Base-by-base conservation (phyloP, 129 eudicot genomes). In the Apium graveolens region DNA sequence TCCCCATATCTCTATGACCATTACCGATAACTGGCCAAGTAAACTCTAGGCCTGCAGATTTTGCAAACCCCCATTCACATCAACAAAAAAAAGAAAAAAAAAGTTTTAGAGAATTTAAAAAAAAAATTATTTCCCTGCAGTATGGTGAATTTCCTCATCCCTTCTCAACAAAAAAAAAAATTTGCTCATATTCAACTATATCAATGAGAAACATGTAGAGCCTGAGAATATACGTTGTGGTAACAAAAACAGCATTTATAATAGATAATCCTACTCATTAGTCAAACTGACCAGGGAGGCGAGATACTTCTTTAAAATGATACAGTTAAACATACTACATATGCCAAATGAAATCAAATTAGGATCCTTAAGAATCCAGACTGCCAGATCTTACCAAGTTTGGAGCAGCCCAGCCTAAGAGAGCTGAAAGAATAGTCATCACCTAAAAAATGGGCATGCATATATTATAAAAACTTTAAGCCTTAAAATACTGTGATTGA, bases 351-450 rank as follows among this genome's bases (percentile, higher is more conserved):
- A 1, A 12, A 41, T 72, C 53, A 72, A n/a, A 41, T 11, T 72
- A 41, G 35, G 51, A 42, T 39, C 35, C 14, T 72, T 45, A n/a
- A 24, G 27, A 12, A 26, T 45, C 27, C 45, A 41, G 29, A 41
- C 29, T 24, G 35, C 45, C 24, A 81, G 29, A 79, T 49, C 87
- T 72, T 81, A 96, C 99, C 95, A 96, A 88, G 80, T 90, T 96
- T 41, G 99, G 99, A 86, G 99, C 97, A 86, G 97, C 99, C 99
- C 99, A 96, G 63, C 99, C 99, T 83, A 96, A 89, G 73, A 86
- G 87, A 83, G 90, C 97, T 45, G 99, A 96, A n/a, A 95, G 83
- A 63, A 95, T 90, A 26, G 97, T 91, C 98, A 91, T 95, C 79
- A 91, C 96, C 98, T 95, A 80, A 18, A 18, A 84, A 81, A 84